These are phyloP conservation scores for Blastobotrys malaysiensis DNA, from an alignment of 1,139 yeast genomes.

Conservation along the genomic window DNA sequence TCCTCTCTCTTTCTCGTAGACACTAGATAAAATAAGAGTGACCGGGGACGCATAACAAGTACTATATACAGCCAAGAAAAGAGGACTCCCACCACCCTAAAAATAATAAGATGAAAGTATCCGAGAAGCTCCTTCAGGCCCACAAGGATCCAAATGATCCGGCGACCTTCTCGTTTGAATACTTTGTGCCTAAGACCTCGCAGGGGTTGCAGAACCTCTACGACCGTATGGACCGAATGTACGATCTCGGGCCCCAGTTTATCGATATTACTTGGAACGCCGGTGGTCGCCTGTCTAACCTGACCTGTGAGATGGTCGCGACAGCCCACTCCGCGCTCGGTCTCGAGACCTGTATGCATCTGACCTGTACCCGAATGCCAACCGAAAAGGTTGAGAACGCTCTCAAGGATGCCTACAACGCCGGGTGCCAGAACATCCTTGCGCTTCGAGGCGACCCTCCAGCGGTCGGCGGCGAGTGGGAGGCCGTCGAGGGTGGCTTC, in stretches of 20 bases:
- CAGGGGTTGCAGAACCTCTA: constrained; percentile 95
- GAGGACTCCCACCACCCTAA: too few species aligned
- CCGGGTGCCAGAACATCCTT: constrained; percentile 92
- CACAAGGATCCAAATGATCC: constrained; percentile 33
- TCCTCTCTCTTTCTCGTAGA: neutral
- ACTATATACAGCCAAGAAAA: neutral
- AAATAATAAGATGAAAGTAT: constrained; percentile 33
- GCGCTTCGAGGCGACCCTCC: constrained; percentile 97
- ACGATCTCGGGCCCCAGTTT: constrained; percentile 83
- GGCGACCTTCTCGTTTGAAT: constrained; percentile 83
- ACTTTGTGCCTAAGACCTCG: constrained; percentile 95
- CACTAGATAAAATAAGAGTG: neutral
- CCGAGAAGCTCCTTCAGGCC: constrained; percentile 36
- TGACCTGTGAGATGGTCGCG: constrained; percentile 86
- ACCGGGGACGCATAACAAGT: neutral
- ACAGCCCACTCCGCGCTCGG: constrained; percentile 92
- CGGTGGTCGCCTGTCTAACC: constrained; percentile 77
- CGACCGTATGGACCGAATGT: constrained; percentile 98
- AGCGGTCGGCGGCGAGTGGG: constrained; percentile 49
- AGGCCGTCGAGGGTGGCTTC: constrained; percentile 61
- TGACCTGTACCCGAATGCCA: constrained; percentile 96
- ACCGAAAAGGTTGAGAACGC: constrained; percentile 78
- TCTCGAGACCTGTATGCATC: constrained; percentile 94
- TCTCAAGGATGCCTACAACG: constrained; percentile 71
- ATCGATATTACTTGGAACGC: constrained; percentile 98